A percentile compares a stretch with the other conserved stretches of the same genome.
Evolutionary conservation across 345 rosid species (phyloP).

Genomic region (Viola odorata): DNA sequence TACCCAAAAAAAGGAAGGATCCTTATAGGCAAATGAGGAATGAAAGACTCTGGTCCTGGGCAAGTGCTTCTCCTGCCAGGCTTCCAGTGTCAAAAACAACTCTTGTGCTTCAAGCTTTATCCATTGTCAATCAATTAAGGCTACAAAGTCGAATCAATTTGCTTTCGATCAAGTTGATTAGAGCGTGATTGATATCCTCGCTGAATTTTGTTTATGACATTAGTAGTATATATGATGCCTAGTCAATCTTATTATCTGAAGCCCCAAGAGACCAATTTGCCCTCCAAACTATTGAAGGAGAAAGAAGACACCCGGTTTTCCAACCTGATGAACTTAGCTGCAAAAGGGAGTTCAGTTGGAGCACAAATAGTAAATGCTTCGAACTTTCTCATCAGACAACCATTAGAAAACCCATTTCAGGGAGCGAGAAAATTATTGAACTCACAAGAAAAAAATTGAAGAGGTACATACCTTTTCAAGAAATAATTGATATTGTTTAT

Average conservation of each 20-base stretch:
- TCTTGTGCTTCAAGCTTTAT: neutral
- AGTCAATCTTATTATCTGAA: constrained; percentile 47
- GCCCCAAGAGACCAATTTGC: constrained; percentile 57
- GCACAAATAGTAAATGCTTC: neutral
- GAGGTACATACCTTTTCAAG: constrained; percentile 48
- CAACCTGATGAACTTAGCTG: constrained; percentile 74
- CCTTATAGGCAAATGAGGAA: no score
- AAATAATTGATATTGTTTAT: constrained; percentile 51
- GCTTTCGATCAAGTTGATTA: neutral
- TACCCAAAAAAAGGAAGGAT: no score
- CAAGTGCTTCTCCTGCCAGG: no score
- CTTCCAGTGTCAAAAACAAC: neutral
- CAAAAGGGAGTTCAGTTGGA: neutral
- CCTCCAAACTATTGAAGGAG: constrained; percentile 67
- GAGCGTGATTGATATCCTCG: no score
- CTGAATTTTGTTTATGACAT: no score
- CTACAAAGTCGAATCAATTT: neutral
- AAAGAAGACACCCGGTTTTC: constrained; percentile 77
- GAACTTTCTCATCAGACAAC: neutral
- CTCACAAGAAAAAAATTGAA: neutral
- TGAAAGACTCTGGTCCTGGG: no score
- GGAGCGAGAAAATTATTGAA: neutral
- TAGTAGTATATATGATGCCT: constrained; percentile 8
- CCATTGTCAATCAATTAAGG: neutral
- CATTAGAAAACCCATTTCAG: no score